Percentiles rank a stretch among this genome's conserved stretches.
phyloP scores from a whole-genome alignment of 2,329 filamentous ascomycete genomes.

The Chaetomium sp. region DNA sequence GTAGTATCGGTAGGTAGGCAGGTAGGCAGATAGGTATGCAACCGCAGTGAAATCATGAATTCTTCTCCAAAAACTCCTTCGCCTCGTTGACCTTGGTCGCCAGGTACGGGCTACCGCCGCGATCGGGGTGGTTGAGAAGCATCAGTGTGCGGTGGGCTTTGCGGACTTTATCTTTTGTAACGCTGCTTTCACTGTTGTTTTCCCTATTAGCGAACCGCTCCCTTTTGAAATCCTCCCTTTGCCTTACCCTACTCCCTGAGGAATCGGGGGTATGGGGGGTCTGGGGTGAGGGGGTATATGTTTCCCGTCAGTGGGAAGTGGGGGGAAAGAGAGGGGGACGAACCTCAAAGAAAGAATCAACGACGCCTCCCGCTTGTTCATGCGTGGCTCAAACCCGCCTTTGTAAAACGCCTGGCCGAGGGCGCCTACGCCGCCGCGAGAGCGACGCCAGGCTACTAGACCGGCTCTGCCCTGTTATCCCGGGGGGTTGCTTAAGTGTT shows the following conservation, averaged over 20 bases:
- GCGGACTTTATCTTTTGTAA: conserved; percentile 89
- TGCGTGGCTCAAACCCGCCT: conserved; percentile 92
- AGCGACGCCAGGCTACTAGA: conserved; percentile 79
- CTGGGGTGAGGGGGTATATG: too few relatives aligned
- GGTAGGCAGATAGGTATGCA: too few relatives aligned
- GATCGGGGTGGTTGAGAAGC: conserved; percentile 96
- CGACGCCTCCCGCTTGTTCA: conserved; percentile 86
- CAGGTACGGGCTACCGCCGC: conserved; percentile 91
- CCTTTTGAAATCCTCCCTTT: too few relatives aligned
- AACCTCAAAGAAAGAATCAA: conserved; percentile 89
- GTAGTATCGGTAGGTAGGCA: too few relatives aligned
- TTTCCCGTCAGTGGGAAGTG: too few relatives aligned
- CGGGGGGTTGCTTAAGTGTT: too few relatives aligned
- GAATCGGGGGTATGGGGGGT: too few relatives aligned
- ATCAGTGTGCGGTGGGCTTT: conserved; percentile 94
- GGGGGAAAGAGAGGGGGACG: too few relatives aligned
- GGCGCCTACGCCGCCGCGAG: conserved; percentile 67
- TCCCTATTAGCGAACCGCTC: too few relatives aligned
- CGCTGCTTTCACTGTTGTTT: conserved; percentile 63
- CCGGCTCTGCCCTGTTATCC: conserved; percentile 73
- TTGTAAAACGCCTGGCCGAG: conserved; percentile 94
- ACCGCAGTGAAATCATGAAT: conserved; percentile 21
- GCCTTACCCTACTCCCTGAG: too few relatives aligned
- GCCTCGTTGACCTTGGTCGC: conserved; percentile 98
- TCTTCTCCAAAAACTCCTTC: conserved; percentile 91